A percentile compares a stretch with the other conserved stretches of the same genome.
Evolutionary conservation across 345 rosid genomes (phyloP).

Genomic region (Sisymbrium irio): DNA sequence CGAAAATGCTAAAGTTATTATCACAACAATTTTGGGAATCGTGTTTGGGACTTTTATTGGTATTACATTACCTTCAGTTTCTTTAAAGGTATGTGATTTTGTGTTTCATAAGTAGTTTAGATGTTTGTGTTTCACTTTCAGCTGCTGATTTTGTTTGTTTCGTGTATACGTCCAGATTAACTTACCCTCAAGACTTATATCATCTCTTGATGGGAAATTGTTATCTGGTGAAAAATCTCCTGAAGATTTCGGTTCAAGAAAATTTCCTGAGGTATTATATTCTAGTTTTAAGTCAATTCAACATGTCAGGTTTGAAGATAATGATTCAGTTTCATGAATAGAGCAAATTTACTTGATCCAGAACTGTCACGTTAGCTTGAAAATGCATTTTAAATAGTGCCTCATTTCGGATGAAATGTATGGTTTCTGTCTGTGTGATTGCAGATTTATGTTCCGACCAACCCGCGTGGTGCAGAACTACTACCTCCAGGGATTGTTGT

Average conservation of each 20-base stretch:
- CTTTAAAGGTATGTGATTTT: constrained; percentile 52
- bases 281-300: not conserved
- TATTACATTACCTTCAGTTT: constrained; percentile 56
- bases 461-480: constrained; percentile 85
- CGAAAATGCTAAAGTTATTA: constrained; percentile 46
- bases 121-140: not conserved
- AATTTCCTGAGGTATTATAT: constrained; percentile 46
- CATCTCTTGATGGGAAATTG: constrained; percentile 43
- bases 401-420: too few species aligned
- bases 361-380: not conserved
- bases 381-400: too few species aligned
- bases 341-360: not conserved
- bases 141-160: constrained; percentile 7
- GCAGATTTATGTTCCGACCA: constrained; percentile 81
- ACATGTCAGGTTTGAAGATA: not conserved
- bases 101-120: not conserved
- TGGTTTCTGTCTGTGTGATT: constrained; percentile 5
- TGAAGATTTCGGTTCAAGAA: constrained; percentile 36
- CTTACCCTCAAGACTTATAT: constrained; percentile 46
- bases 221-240: constrained; percentile 29
- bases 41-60: constrained; percentile 73
- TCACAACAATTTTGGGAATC: constrained; percentile 57
- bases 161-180: constrained; percentile 50
- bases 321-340: not conserved
- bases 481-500: constrained; percentile 87